Evolutionary conservation across 2,329 filamentous ascomycete genomes (phyloP), one percentile per base, ranked within the genome.

Genomic region (Penicillium sp.): DNA sequence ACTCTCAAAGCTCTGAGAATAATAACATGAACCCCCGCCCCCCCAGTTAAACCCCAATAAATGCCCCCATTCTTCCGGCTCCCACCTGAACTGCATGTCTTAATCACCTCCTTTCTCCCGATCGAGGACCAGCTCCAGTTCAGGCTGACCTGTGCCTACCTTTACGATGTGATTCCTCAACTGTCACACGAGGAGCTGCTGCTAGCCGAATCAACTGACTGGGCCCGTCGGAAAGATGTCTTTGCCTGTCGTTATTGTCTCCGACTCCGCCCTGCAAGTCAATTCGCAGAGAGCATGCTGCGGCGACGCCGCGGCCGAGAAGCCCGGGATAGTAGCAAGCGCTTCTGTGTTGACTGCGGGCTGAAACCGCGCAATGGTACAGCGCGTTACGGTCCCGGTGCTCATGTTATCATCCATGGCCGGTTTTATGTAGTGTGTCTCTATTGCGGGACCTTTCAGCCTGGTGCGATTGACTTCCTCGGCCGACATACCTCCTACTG

Each of bases 61-160:
- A 67, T 67, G 58, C 26, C 49, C 4, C 35, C 33, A 30, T 54
- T 75, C 49, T 51, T 72, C 37, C 44, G 55, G 13, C 70, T 77
- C 3, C 75, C 76, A 12, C 66, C 72, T 0, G 75, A 78, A 62
- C 61, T 78, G 24, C 74, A 75, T 38, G 60, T 69, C 24, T 57
- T 68, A 1, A 72, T 78, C 37, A 45, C 63, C 38, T 47, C 61
- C 8, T 30, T 70, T 19, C 70, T 78, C 45, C 51, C 49, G 2
- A 68, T 75, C 56, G 68, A 70, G 35, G 72, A 73, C 53, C 9
- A 65, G 6, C 60, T 73, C 28, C 55, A 67, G 12, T 66, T 77
- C 5, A 67, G 68, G 30, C 56, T 72, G 30, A 73, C 70, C 6
- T 71, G 71, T 63, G 56, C 56, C 26, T 71, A 72, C 62, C 70